Base-by-base conservation (phyloP, 2,329 filamentous ascomycete genomes). In the Rutstroemia sp. region DNA sequence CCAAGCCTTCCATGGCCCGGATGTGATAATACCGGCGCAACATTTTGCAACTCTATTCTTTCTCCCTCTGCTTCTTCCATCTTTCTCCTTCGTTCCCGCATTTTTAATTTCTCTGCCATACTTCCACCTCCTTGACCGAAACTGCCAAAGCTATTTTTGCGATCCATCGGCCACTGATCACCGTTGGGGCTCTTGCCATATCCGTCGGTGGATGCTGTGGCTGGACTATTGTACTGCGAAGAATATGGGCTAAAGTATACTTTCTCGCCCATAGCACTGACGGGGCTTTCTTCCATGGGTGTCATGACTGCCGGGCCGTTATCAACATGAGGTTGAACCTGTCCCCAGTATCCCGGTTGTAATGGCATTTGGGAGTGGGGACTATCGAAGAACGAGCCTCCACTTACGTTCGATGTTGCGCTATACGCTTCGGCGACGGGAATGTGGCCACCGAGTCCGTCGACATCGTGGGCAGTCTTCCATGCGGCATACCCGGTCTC, bases 201-300 rank as follows among this genome's bases (percentile, higher is more conserved):
- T 12, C 52, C 54, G 46, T 57, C 49, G 47, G 62, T 57, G 6
- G 44, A 55, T 16, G 64, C 65, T 2, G 54, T 61, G 5, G 81
- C 73, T 0, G 82, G 82, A 63, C 80, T 83, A 67, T 73, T 81
- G 69, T 77, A 84, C 58, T 82, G 78, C 42, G 80, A 82, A 19
- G 73, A 75, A 64, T 84, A 85, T 0, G 82, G 82, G 3, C 80
- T 83, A 60, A 82, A 76, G 68, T 83, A 81, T 6, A 73, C 75
- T 21, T 66, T 64, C 51, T 68, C 66, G 4, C 58, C 60, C 10
- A 58, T 58, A 75, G 81, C 25, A 76, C 61, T 64, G 2, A 60
- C 57, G 1, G 66, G 67, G 44, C 59, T 63, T 16, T 52, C 54
- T 57, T 38, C 56, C 14, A 54, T 30, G 0, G 52, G 30, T 7